These are phyloP conservation scores for Abortiporus biennis DNA, from an alignment of 1,284 basidiomycete genomes.

Conservation along the genomic window DNA sequence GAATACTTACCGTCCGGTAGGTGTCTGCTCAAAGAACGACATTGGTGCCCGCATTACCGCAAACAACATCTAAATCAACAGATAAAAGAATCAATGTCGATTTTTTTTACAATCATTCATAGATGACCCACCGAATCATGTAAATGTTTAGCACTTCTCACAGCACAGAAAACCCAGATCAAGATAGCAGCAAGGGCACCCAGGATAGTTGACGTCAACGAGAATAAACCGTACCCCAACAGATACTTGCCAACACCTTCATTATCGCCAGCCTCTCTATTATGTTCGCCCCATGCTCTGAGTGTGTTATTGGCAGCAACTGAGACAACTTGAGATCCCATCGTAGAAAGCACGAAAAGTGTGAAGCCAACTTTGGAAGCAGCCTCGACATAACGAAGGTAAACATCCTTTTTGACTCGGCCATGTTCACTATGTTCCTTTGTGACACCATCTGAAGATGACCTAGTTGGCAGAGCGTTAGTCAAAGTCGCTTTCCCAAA, in stretches of 20 bases:
- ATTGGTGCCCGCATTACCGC: constrained; percentile 80
- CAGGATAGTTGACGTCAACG: constrained; percentile 44
- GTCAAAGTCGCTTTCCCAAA: constrained; percentile 46
- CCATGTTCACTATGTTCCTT: constrained; percentile 85
- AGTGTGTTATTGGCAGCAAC: constrained; percentile 67
- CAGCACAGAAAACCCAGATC: constrained; percentile 76
- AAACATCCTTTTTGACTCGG: constrained; percentile 74
- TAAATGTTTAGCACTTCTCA: constrained; percentile 69
- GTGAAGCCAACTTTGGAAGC: constrained; percentile 71
- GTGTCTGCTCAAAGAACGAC: constrained; percentile 84
- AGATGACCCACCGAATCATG: constrained; percentile 72
- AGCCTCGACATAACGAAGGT: constrained; percentile 74
- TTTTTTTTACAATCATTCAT: too few species aligned
- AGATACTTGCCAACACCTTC: constrained; percentile 54
- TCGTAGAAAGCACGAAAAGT: constrained; percentile 50
- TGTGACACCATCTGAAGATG: constrained; percentile 41
- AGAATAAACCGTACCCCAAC: constrained; percentile 57
- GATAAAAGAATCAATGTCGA: background rate
- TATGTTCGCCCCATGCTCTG: constrained; percentile 78
- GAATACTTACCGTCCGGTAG: constrained; percentile 63
- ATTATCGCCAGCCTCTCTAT: constrained; percentile 56
- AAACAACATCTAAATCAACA: constrained; percentile 53
- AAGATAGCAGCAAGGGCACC: constrained; percentile 52
- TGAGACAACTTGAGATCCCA: constrained; percentile 47
- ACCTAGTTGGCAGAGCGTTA: constrained; percentile 29